phyloP scores from a whole-genome alignment of 805 yeast genomes.

The Schwanniomyces pseudopolymorphus region DNA sequence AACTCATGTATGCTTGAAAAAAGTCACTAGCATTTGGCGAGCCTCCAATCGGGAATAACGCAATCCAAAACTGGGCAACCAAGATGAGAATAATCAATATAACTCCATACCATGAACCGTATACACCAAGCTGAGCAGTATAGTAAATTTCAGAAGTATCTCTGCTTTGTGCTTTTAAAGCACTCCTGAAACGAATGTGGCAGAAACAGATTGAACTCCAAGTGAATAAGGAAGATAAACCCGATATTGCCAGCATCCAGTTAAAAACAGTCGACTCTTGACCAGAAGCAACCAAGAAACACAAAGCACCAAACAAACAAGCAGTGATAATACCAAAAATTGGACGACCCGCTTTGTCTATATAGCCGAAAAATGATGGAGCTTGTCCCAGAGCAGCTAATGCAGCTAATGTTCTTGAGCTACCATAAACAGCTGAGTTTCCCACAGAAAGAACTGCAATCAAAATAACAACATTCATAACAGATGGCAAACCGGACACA shows the following conservation, averaged over 20 bases:
- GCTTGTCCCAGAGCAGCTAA: conserved; percentile 70
- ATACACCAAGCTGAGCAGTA: conserved; percentile 35
- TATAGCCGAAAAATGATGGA: conserved; percentile 45
- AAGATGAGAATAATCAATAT: conserved; percentile 49
- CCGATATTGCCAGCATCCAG: conserved; percentile 42
- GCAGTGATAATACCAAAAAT: conserved; percentile 34
- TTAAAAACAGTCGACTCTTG: conserved; percentile 33
- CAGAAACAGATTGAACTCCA: conserved; percentile 42
- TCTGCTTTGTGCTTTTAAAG: conserved; percentile 32
- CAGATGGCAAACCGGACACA: conserved; percentile 64
- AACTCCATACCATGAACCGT: conserved; percentile 53
- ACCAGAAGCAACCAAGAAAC: conserved; percentile 55
- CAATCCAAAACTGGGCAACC: conserved; percentile 61
- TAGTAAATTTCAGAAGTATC: conserved; percentile 34
- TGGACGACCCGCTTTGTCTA: conserved; percentile 43
- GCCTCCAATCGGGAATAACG: conserved; percentile 47
- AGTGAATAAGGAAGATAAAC: conserved; percentile 40
- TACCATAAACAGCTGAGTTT: conserved; percentile 71
- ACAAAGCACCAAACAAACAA: conserved; percentile 43
- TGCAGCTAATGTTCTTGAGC: conserved; percentile 67
- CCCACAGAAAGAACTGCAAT: conserved; percentile 75
- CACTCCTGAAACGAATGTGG: conserved; percentile 42
- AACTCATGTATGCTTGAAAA: conserved; percentile 39
- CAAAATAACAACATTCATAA: conserved; percentile 72
- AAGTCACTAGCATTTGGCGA: conserved; percentile 24